Evolutionary conservation across 106 monocot species (phyloP).

Genomic region (Dendrobium huoshanense): DNA sequence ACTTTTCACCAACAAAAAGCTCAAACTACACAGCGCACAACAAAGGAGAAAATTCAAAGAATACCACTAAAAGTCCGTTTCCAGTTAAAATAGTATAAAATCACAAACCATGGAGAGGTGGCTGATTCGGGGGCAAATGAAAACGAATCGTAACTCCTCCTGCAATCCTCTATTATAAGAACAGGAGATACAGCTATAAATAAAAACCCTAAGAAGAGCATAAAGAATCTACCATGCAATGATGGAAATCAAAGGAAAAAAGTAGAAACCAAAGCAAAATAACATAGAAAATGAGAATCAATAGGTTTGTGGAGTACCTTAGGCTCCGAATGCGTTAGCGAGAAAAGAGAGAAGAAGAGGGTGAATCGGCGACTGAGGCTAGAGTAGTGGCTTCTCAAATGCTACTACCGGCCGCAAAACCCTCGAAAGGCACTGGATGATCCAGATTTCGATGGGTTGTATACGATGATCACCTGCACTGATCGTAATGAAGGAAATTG

Average conservation of each 20-base stretch:
- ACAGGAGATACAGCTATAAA: neutral
- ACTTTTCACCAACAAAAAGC: neutral
- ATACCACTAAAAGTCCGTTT: neutral
- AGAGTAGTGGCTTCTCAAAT: neutral
- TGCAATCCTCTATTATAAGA: neutral
- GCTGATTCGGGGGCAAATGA: neutral
- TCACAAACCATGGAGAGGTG: neutral
- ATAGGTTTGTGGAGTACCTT: neutral
- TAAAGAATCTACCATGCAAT: neutral
- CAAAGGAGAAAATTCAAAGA: neutral
- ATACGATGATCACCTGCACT: neutral
- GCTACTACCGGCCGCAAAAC: neutral
- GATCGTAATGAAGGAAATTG: neutral
- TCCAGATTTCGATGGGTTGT: neutral
- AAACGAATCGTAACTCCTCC: neutral
- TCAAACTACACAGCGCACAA: neutral
- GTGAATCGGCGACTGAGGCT: neutral
- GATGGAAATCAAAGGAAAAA: neutral
- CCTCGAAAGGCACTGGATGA: neutral
- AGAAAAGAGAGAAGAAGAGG: neutral
- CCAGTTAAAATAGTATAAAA: neutral
- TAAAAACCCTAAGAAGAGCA: neutral
- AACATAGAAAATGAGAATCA: neutral
- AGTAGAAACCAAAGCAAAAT: neutral
- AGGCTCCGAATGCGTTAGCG: neutral